Evolutionary conservation across 352 stramenopile species (phyloP).

Genomic region (Globisporangium megalacanthum): DNA sequence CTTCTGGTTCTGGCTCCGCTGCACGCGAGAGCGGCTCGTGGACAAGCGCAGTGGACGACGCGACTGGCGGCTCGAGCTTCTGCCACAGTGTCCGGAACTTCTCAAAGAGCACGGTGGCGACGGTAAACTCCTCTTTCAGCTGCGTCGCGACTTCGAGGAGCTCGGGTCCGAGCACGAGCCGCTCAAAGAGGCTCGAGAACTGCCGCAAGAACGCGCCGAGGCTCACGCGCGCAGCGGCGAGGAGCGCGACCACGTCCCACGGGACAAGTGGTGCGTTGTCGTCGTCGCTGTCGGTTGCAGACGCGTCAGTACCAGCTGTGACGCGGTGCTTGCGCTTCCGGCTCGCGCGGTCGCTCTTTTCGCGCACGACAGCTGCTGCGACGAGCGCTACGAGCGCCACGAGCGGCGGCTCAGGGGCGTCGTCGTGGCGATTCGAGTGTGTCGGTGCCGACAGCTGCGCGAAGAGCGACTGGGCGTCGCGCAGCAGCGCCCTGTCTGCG

Average conservation of each 20-base stretch:
- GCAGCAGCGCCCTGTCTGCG: conserved; percentile 20
- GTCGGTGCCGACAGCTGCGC: conserved; percentile 22
- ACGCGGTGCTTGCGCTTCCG: not conserved
- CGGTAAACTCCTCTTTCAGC: conserved; percentile 78
- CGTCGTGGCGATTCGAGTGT: not conserved
- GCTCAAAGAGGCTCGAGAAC: conserved; percentile 78
- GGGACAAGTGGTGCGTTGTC: not conserved
- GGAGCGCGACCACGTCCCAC: conserved; percentile 30
- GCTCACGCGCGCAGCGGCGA: conserved; percentile 47
- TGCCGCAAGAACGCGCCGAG: conserved; percentile 62
- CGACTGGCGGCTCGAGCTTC: conserved; percentile 17
- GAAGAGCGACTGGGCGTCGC: conserved; percentile 31
- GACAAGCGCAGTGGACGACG: not conserved
- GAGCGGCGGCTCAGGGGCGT: conserved; percentile 14
- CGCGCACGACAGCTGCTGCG: conserved; percentile 32
- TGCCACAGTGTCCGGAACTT: conserved; percentile 73
- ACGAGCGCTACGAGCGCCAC: conserved; percentile 45
- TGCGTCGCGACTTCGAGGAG: conserved; percentile 62
- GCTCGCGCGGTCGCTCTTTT: conserved; percentile 17
- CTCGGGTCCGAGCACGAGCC: conserved; percentile 64
- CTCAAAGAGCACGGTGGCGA: conserved; percentile 66
- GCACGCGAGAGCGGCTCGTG: conserved; percentile 8
- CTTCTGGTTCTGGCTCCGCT: conserved; percentile 22
- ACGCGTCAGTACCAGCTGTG: not conserved
- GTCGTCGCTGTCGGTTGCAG: not conserved